phyloP scores from a whole-genome alignment of 2,329 filamentous ascomycete genomes.

The Diplodia intermedia region DNA sequence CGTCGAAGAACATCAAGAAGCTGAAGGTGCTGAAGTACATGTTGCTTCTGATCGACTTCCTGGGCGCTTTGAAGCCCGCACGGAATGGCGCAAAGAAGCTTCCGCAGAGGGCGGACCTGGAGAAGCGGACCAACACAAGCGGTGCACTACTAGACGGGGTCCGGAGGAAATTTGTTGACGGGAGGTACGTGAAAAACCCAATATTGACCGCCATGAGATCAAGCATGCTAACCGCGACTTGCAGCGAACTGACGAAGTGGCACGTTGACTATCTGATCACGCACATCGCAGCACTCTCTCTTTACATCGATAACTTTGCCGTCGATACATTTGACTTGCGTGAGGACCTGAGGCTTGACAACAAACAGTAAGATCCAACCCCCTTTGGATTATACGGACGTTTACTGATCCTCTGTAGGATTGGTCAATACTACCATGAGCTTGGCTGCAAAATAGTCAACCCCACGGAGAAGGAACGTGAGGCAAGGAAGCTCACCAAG shows the following conservation, averaged over 20 bases:
- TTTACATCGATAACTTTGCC: constrained; percentile 75
- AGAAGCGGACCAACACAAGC: constrained; percentile 63
- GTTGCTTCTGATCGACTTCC: constrained; percentile 57
- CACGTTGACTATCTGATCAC: constrained; percentile 75
- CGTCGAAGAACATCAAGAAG: constrained; percentile 57
- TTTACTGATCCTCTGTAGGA: constrained; percentile 41
- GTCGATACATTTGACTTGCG: constrained; percentile 73
- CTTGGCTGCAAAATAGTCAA: constrained; percentile 70
- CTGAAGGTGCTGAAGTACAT: constrained; percentile 60
- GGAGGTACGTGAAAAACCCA: constrained; percentile 47
- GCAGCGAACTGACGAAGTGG: constrained; percentile 69
- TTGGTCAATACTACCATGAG: constrained; percentile 76
- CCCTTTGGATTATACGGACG: background rate
- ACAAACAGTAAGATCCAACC: constrained; percentile 60
- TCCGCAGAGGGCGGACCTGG: constrained; percentile 68
- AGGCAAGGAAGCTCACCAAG: constrained; percentile 65
- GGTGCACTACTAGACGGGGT: constrained; percentile 71
- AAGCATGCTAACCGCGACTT: constrained; percentile 33
- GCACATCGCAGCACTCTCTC: constrained; percentile 73
- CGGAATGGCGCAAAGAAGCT: constrained; percentile 55
- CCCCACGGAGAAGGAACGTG: constrained; percentile 56
- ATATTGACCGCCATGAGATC: constrained; percentile 34
- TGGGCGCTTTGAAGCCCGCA: constrained; percentile 47
- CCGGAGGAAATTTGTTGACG: constrained; percentile 71
- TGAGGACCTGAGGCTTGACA: constrained; percentile 74